Base-by-base conservation (phyloP, 257 asterid species). In the Euphrasia confusa region DNA sequence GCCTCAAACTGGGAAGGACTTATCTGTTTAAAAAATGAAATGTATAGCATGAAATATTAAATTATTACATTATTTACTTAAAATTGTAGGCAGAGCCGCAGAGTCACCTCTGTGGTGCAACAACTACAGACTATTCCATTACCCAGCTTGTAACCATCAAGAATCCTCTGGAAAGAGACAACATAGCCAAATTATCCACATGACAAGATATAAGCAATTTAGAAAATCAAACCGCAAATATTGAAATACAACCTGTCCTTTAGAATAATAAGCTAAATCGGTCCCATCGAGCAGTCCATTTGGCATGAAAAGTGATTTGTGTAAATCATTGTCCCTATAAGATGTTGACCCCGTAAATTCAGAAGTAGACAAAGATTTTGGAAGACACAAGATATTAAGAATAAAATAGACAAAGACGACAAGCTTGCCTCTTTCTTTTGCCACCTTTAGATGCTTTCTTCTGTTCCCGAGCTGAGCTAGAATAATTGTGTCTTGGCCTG, bases 221-320 rank as follows among this genome's bases (percentile, higher is more conserved):
- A 45, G 69, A 28, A 62, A 13, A 37, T 56, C 64, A 17, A 58
- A 49, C 13, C 7, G 49, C 62, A 40, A 1, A 12, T 42, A 49
- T 53, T 47, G 49, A 64, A 49, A 48, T 56, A 73, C 80, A 70
- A 88, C 96, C 96, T 88, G 85, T 58, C 95, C 95, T 78, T 78
- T 83, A 5, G 95, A 84, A 77, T 80, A 88, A 73, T 88, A 88
- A 70, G 86, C 88, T 77, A 88, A 78, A 45, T 79, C 86, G 26
- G 95, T 88, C 56, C 95, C 96, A 75, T 88, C 90, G 53, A 90
- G 96, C 72, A 88, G 83, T 71, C 96, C 96, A 74, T 85, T 83
- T 40, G 96, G 92, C 96, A 85, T 78, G 74, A 88, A 88, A 28
- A 88, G 84, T 58, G 79, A 65, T 60, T 81, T 84, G 66, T 88